Evolutionary conservation across 2,329 filamentous ascomycete species (phyloP), one percentile per base, ranked within the genome.

Genomic region (Fusarium irregulare): DNA sequence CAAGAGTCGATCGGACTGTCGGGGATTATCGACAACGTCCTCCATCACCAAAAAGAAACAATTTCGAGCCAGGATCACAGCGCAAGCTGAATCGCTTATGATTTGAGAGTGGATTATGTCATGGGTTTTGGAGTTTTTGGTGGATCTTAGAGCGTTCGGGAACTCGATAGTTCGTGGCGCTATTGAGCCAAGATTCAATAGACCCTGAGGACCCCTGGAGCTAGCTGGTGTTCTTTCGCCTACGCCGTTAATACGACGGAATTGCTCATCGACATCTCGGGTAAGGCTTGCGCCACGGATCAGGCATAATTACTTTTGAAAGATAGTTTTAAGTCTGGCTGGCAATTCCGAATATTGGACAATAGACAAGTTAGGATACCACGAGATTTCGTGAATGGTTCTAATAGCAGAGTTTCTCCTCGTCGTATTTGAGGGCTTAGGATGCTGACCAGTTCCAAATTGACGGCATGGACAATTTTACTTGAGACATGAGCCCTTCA

Each of bases 101-200:
- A n/a, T 3, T 18, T 11, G 34, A 3, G 1, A 47, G 41, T 23
- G n/a, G 21, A 20, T 32, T 20, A 6, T 25, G 10, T 7, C 9
- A 23, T 47, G 11, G 12, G 25, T 25, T 54, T 34, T 14, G 13
- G 28, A 20, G 27, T 20, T 32, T 13, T 14, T 2, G 23, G 53
- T 56, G 53, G 53, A 47, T 16, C 28, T 10, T 13, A 20, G 53
- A 56, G 53, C 53, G 53, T 48, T 56, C 53, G 28, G 53, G 53
- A 56, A 56, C 53, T 16, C 41, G n/a, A 56, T 56, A 56, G 53
- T 56, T 25, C 2, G 7, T 7, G 2, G 20, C 41, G 41, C 53
- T 56, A 56, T 56, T 34, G 41, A 27, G 32, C 49, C 49, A 51
- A 51, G 32, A 51, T 14, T 56, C 41, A 16, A 56, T 56, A 56